Base-by-base conservation (phyloP, 2,329 filamentous ascomycete genomes). In the Talaromyces islandicus region DNA sequence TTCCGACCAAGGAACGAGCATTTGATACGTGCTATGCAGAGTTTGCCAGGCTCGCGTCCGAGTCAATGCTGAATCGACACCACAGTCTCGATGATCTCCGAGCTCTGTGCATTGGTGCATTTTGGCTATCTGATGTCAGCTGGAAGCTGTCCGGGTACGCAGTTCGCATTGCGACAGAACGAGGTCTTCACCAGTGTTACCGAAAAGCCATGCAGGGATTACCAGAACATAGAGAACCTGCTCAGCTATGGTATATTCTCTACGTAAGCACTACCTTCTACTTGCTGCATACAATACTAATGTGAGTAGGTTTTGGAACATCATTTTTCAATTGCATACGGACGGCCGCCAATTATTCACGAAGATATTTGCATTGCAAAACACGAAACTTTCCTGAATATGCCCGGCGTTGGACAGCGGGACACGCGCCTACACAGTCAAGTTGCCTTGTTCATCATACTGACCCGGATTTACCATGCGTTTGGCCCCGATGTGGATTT, bases 81-180 rank as follows among this genome's bases (percentile, higher is more conserved):
- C 77, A 82, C 56, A 79, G 79, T 43, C 68, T 79, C 58, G 80
- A 83, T 62, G 78, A 80, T 64, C 72, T 84, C 57, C 77, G 80
- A 32, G 82, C 80, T 2, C 69, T 84, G 54, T 83, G 81, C 62
- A 80, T 83, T 50, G 81, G 78, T 7, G 79, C 81, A 5, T 83
- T 83, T 64, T 84, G 82, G 82, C 75, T 84, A 9, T 79, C 79
- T 24, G 81, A 84, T 65, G 77, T 83, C 17, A 81, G 63, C 72
- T 80, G 70, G 80, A 81, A 76, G 60, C 63, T 77, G 3, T 76
- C 74, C n/a, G 75, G 73, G 3, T 74, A 76, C 63, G 74, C 74
- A 10, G 73, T 76, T 10, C 73, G 75, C 9, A 76, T 76, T 62
- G 75, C 77, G 7, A 78, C 75, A 4, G 76, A 78, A 60, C 75